Evolutionary conservation across 345 rosid genomes (phyloP).

Genomic region (Syzygium grande): DNA sequence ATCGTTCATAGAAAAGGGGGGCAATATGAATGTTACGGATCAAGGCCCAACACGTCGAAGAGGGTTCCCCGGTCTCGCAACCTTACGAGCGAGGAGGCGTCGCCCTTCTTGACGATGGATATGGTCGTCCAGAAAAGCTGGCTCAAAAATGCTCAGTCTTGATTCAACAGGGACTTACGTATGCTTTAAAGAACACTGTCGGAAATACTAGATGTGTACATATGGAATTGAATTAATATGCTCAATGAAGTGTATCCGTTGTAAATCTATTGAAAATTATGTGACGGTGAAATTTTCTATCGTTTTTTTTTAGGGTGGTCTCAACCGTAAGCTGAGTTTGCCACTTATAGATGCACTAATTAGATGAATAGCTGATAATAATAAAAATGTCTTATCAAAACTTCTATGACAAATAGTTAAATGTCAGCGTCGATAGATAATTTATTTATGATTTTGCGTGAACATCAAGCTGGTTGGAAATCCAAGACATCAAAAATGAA

Average conservation of each 20-base stretch:
- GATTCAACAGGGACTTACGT: neutral
- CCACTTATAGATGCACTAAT: neutral
- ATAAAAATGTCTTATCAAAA: no score
- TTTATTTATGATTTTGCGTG: neutral
- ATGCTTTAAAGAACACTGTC: rapidly evolving
- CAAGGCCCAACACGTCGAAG: constrained; percentile 27
- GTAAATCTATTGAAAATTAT: neutral
- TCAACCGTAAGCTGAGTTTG: neutral
- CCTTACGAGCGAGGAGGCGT: constrained; percentile 26
- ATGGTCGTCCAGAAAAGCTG: constrained; percentile 45
- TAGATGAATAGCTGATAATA: neutral
- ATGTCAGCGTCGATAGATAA: neutral
- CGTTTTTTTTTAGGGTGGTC: neutral
- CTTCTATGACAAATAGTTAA: no score
- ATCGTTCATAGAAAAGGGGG: neutral
- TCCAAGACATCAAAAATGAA: neutral
- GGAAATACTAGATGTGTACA: neutral
- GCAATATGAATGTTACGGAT: constrained; percentile 52
- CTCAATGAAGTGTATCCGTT: no score
- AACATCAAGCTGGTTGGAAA: neutral
- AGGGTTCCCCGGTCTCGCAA: constrained; percentile 49
- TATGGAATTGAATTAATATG: neutral
- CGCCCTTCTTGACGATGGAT: constrained; percentile 35
- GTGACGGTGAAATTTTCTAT: neutral
- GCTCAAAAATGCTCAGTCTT: neutral